These are phyloP conservation scores for Dillenia turbinata DNA, from an alignment of 164 flowering plant species.

Conservation along the genomic window DNA sequence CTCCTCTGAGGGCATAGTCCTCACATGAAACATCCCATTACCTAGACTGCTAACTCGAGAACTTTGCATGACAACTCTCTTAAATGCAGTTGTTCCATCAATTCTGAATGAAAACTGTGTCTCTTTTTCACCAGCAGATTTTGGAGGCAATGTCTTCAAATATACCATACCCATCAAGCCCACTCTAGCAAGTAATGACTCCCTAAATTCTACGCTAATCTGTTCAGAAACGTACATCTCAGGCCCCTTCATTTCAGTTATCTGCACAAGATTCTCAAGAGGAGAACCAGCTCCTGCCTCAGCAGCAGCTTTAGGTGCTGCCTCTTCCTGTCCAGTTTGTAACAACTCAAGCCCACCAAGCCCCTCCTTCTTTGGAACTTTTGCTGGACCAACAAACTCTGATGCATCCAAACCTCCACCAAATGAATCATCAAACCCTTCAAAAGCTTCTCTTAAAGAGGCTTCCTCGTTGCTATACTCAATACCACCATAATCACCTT, in stretches of 20 bases:
- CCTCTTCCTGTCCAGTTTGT: slow-evolving; percentile 43
- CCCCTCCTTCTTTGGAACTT: slow-evolving; percentile 44
- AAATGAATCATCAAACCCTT: slow-evolving; percentile 85
- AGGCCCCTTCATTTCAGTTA: slow-evolving; percentile 89
- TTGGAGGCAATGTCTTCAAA: slow-evolving; percentile 72
- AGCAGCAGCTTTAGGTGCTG: slow-evolving; percentile 24
- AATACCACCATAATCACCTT: slow-evolving; percentile 95
- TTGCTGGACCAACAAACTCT: slow-evolving; percentile 69
- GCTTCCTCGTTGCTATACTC: slow-evolving; percentile 79
- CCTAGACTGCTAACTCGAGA: slow-evolving; percentile 80
- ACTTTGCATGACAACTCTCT: slow-evolving; percentile 72
- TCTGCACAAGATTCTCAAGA: slow-evolving; percentile 73
- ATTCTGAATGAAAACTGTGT: slow-evolving; percentile 87
- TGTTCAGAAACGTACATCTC: slow-evolving; percentile 79
- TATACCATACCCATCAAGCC: slow-evolving; percentile 78
- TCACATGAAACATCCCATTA: slow-evolving; percentile 84
- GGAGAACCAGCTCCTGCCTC: slow-evolving; percentile 35
- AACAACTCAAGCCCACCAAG: slow-evolving; percentile 86
- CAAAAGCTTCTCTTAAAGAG: slow-evolving; percentile 73
- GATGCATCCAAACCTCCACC: slow-evolving; percentile 98
- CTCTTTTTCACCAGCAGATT: slow-evolving; percentile 63
- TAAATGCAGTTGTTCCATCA: slow-evolving; percentile 68
- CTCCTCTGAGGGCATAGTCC: slow-evolving; percentile 60
- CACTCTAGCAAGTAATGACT: slow-evolving; percentile 83
- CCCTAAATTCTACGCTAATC: slow-evolving; percentile 82